Base-by-base conservation (phyloP, 345 rosid species). In the Corchorus olitorius region DNA sequence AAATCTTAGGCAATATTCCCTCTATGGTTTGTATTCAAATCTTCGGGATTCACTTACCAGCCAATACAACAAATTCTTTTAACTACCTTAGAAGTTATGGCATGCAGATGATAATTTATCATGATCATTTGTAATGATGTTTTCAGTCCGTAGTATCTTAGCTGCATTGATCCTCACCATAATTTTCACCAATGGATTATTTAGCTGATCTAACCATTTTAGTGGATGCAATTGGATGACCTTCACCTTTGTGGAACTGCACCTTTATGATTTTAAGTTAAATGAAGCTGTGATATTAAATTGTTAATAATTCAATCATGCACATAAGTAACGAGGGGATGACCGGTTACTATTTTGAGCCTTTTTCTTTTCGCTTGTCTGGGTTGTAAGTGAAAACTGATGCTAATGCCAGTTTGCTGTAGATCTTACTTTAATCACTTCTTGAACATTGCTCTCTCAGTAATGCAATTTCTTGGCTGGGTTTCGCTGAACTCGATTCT, bases 1-100 rank as follows among this genome's bases (percentile, higher is more conserved):
- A 76, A 94, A 92, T 61, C 90, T 94, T 62, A 81, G 93, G 65
- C 97, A 94, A 80, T 94, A 92, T 85, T 94, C 97, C 0, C 96
- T 94, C 73, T 92, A 80, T 48, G 84, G 87, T 74, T 84, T 94
- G 45, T 94, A 89, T 81, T 83, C 92, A 45, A 94, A 94, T 86
- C 92, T 94, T 56, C 87, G 73, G 75, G 85, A 87, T 85, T 92
- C 97, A 1, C 88, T 94, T 62, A 83, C 88, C 10, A 59, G 79
- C 81, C 96, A 91, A 89, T 92, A 89, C 66, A 86, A 73, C 85
- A 89, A 62, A 33, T 50, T 92, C 81, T 87, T 92, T 77, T 90
- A 75, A 82, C 37, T 10, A 22, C 63, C 1, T 39, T 39, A 39
- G 4, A 2, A 39, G 43, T 39, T 59, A 27, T 22, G 63, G 3